Percentiles rank a stretch among this genome's conserved stretches.
These are phyloP conservation scores for Iris macrosiphon DNA, from an alignment of 106 monocot species.

Conservation along the genomic window DNA sequence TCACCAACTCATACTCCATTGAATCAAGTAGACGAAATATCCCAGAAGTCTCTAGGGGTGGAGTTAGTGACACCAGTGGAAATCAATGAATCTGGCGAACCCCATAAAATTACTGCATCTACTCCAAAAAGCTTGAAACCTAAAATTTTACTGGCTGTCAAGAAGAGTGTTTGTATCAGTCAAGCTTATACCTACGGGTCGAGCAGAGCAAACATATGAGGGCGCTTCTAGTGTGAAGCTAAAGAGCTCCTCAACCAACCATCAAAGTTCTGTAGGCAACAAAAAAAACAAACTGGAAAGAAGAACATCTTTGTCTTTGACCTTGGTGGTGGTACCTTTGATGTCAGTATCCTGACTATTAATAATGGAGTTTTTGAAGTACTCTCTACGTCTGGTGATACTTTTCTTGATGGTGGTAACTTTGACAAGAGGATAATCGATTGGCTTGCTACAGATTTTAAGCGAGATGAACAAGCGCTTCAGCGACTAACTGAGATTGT, in stretches of 20 bases:
- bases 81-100: background rate
- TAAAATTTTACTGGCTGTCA: background rate
- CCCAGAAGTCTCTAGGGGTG: background rate
- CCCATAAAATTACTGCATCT: background rate
- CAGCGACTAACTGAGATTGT: no score
- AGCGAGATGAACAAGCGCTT: slow-evolving; percentile 77
- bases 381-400: slow-evolving; percentile 79
- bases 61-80: background rate
- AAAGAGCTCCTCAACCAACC: background rate
- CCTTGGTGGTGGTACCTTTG: no score
- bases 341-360: no score
- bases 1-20: background rate
- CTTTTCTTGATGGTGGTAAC: slow-evolving; percentile 83
- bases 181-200: background rate
- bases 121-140: background rate
- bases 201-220: background rate
- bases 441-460: no score
- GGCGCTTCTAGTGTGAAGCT: slow-evolving; percentile 1
- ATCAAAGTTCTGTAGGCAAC: background rate
- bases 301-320: no score
- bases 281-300: background rate
- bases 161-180: background rate
- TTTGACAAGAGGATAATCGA: slow-evolving; percentile 90
- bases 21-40: background rate
- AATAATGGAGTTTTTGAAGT: slow-evolving; percentile 91